Evolutionary conservation across 2,329 filamentous ascomycete genomes (phyloP).

Genomic region (Trichothecium roseum): DNA sequence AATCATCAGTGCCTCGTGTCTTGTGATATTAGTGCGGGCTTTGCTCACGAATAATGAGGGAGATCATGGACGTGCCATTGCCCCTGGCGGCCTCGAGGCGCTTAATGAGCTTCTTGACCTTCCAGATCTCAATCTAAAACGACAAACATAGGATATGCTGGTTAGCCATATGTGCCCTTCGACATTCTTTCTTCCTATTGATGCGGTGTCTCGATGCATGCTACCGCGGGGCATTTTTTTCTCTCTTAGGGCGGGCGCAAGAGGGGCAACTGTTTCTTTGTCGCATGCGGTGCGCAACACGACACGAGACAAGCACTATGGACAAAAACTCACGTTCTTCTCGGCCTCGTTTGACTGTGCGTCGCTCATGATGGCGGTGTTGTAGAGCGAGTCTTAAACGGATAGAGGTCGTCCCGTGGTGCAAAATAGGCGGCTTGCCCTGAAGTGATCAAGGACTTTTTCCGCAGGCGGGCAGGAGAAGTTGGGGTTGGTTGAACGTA

Average conservation of each 20-base stretch:
- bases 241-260: neutral
- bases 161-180: neutral
- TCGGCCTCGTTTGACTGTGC: slow-evolving; percentile 84
- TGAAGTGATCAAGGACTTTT: no score
- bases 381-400: slow-evolving; percentile 7
- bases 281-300: neutral
- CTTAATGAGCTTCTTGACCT: slow-evolving; percentile 99
- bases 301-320: neutral
- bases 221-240: neutral
- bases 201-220: neutral
- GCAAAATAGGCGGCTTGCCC: slow-evolving; percentile 13
- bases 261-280: neutral
- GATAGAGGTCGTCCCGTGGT: slow-evolving; percentile 8
- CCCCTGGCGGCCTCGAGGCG: slow-evolving; percentile 92
- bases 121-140: slow-evolving; percentile 71
- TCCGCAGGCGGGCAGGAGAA: slow-evolving; percentile 9
- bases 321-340: slow-evolving; percentile 63
- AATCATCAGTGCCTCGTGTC: slow-evolving; percentile 4
- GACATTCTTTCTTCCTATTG: no score
- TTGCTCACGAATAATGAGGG: slow-evolving; percentile 85
- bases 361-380: slow-evolving; percentile 65
- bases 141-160: neutral
- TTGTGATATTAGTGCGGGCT: neutral
- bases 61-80: slow-evolving; percentile 99
- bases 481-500: neutral